Base-by-base conservation (phyloP, 305 asterid genomes). In the Euphrasia arctica region DNA sequence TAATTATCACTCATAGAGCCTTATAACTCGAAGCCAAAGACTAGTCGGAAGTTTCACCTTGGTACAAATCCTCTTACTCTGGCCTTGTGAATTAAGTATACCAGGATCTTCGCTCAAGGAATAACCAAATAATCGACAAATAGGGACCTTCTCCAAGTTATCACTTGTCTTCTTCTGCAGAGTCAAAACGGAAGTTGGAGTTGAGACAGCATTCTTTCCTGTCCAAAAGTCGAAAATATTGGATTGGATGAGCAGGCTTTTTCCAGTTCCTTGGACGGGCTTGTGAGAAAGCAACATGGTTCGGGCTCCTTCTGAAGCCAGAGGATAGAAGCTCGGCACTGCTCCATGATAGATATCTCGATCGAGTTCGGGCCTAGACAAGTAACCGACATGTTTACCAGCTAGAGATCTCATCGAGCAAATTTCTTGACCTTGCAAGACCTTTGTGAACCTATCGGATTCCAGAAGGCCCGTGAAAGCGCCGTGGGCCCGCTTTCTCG, bases 391-490 rank as follows among this genome's bases (percentile, higher is more conserved):
- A 66, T 70, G 11, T 8, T 41, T 85, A 72, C 89, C 87, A 49
- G 84, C 75, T 66, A 90, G 82, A 65, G 94, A 83, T 72, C 84
- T 86, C 80, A 86, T 71, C 32, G 95, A 86, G 80, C 93, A 88
- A 85, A 94, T 88, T 94, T 94, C 97, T 94, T 94, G 99, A 94
- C 99, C 99, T 94, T 94, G 99, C 97, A 94, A 94, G 97, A 94
- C 99, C 97, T 81, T 87, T 39, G 43, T 1, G 43, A 0, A 39
- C 10, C 10, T 9, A 39, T 39, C 81, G 69, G 97, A 79, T 82
- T 88, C 98, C 95, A 82, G 74, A 85, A 85, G 85, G 88, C 95
- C 89, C 32, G 91, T 71, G 82, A 86, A 80, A 73, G 80, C 70
- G 71, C 90, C 48, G n/a, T 86, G 87, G 34, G 84, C 62, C 43